Percentiles rank a stretch among this genome's conserved stretches.
Conservation (phyloP, 768 basidiomycete species). For the Tylopilus sp. region DNA sequence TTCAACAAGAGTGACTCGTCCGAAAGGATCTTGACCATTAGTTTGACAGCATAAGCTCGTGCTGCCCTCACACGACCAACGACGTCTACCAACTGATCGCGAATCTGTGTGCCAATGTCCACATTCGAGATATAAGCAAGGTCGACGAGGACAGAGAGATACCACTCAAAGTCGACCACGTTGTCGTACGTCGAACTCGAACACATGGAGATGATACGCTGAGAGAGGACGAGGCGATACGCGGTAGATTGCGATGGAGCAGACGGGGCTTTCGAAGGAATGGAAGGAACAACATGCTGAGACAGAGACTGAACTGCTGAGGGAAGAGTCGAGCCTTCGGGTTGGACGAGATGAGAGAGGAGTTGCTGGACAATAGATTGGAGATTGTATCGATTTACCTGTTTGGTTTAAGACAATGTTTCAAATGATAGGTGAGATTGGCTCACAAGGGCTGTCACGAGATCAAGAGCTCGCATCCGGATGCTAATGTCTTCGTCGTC, state of each 20-base stretch:
- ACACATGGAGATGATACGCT: slow-evolving; percentile 83
- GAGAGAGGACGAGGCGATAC: slow-evolving; percentile 81
- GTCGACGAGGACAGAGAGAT: slow-evolving; percentile 90
- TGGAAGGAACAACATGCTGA: slow-evolving; percentile 46
- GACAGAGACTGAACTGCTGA: slow-evolving; percentile 53
- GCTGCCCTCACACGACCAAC: slow-evolving; percentile 75
- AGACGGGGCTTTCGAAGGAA: slow-evolving; percentile 36
- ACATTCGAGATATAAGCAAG: slow-evolving; percentile 84
- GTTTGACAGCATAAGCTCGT: slow-evolving; percentile 74
- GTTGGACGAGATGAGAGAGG: slow-evolving; percentile 76
- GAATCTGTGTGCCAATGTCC: slow-evolving; percentile 71
- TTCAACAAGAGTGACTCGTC: slow-evolving; percentile 74
- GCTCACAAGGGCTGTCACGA: slow-evolving; percentile 88
- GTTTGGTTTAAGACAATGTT: slow-evolving; percentile 2
- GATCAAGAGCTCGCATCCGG: slow-evolving; percentile 91
- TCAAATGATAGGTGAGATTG: background rate
- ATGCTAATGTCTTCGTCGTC: slow-evolving; percentile 95
- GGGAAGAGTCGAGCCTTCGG: slow-evolving; percentile 49
- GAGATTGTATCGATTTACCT: slow-evolving; percentile 83
- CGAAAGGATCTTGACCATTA: slow-evolving; percentile 77
- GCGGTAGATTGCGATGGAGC: slow-evolving; percentile 72
- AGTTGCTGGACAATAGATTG: slow-evolving; percentile 90
- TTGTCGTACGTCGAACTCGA: slow-evolving; percentile 82
- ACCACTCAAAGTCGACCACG: slow-evolving; percentile 95
- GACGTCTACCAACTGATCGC: slow-evolving; percentile 84